A percentile compares a stretch with the other conserved stretches of the same genome.
Conservation (phyloP, 495 filamentous ascomycete genomes). For the Schizothecium vesticola region DNA sequence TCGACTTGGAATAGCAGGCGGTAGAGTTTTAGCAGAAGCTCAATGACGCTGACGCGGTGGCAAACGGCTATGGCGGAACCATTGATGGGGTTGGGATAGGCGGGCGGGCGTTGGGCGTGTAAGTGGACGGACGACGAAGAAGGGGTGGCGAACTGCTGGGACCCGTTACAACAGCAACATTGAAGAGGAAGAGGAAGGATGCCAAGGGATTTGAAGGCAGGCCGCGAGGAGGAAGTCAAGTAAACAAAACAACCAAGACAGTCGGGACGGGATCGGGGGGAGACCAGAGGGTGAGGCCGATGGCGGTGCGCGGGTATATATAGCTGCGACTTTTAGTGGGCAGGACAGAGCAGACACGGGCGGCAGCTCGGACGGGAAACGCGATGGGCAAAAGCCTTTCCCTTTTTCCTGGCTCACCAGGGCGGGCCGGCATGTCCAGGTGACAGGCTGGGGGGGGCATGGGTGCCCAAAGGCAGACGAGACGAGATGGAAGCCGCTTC, state of each 20-base stretch:
- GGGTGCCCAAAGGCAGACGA: slow-evolving; percentile 6
- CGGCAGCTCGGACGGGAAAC: slow-evolving; percentile 14
- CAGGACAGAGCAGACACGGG: background rate
- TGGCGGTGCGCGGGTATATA: slow-evolving; percentile 25
- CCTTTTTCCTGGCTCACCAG: background rate
- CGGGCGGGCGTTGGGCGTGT: background rate
- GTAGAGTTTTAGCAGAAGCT: background rate
- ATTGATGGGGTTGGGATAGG: background rate
- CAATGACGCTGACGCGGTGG: background rate
- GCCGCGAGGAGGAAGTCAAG: background rate
- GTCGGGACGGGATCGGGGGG: slow-evolving; percentile 1
- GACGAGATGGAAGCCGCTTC: background rate
- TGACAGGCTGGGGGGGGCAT: slow-evolving; percentile 16
- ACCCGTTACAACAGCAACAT: slow-evolving; percentile 12
- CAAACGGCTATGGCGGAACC: background rate
- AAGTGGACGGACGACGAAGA: background rate
- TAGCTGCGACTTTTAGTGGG: slow-evolving; percentile 14
- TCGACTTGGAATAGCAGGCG: background rate
- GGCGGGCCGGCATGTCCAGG: slow-evolving; percentile 15
- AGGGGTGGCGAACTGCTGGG: background rate
- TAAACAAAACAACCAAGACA: slow-evolving; percentile 15
- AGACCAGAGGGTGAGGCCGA: slow-evolving; percentile 14
- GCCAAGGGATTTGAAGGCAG: slow-evolving; percentile 1
- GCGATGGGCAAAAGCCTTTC: slow-evolving; percentile 32
- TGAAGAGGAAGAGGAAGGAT: slow-evolving; percentile 1